Percentiles rank a stretch among this genome's conserved stretches.
Conservation (phyloP, 2,329 filamentous ascomycete species). For the Xylaria sp. region DNA sequence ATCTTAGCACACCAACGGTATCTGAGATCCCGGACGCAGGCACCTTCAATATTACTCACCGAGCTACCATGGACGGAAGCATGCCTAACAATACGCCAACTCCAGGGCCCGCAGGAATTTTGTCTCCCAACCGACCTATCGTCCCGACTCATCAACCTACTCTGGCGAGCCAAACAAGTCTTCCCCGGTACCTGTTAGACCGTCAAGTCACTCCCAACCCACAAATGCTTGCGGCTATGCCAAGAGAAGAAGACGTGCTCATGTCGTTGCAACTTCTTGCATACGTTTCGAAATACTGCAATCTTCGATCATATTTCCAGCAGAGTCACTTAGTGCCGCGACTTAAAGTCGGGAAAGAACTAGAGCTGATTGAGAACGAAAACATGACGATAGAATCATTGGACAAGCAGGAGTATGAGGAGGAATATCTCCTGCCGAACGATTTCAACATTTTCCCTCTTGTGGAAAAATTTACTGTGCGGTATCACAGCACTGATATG, state of each 20-base stretch:
- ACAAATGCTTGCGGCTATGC: constrained; percentile 88
- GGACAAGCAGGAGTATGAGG: constrained; percentile 71
- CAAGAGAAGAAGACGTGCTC: constrained; percentile 94
- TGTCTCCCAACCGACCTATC: constrained; percentile 79
- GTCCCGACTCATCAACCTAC: constrained; percentile 80
- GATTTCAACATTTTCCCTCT: constrained; percentile 99
- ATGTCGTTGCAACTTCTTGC: constrained; percentile 98
- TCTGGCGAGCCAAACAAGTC: constrained; percentile 71
- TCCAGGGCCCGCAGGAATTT: constrained; percentile 72
- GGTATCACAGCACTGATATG: constrained; percentile 96
- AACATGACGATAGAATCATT: constrained; percentile 56
- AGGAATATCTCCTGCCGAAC: constrained; percentile 91
- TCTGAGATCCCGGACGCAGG: constrained; percentile 89
- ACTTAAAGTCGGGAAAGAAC: constrained; percentile 88
- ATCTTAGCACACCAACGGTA: constrained; percentile 79
- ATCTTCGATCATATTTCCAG: constrained; percentile 94
- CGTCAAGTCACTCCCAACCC: constrained; percentile 75
- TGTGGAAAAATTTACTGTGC: constrained; percentile 97
- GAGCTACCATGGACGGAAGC: constrained; percentile 84
- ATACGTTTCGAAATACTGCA: constrained; percentile 99
- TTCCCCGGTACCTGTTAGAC: constrained; percentile 83
- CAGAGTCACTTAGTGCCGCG: constrained; percentile 92
- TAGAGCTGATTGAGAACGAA: constrained; percentile 81
- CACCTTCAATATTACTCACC: constrained; percentile 94
- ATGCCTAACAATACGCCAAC: constrained; percentile 78